These are phyloP conservation scores for Salvia sclarea DNA, from an alignment of 305 asterid genomes.

Conservation along the genomic window DNA sequence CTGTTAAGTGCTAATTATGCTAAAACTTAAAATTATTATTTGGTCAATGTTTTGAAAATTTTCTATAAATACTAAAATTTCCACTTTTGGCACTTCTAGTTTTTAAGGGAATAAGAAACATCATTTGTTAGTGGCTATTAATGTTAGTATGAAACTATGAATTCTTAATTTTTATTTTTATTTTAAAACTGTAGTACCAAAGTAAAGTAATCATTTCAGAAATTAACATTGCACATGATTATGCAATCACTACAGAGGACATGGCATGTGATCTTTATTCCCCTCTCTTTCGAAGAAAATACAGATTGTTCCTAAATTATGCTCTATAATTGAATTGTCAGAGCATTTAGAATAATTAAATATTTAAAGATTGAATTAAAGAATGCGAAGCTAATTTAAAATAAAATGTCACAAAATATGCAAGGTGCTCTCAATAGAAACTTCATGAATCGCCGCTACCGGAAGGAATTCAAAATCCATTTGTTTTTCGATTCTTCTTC, in stretches of 20 bases:
- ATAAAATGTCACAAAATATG: not conserved
- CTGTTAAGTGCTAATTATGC: too few relatives aligned
- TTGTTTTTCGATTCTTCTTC: too few relatives aligned
- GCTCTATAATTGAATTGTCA: not conserved
- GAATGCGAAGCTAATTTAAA: not conserved
- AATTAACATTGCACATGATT: slow-evolving; percentile 14
- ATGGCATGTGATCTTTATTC: slow-evolving; percentile 17
- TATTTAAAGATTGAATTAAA: not conserved
- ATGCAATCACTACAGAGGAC: slow-evolving; percentile 6
- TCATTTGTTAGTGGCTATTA: not conserved
- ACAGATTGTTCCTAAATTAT: not conserved
- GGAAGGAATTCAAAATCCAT: too few relatives aligned
- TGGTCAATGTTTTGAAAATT: not conserved
- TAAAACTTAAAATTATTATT: too few relatives aligned
- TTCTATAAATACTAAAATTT: too few relatives aligned
- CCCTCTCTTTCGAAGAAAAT: not conserved
- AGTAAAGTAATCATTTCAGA: not conserved
- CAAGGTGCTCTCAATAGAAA: not conserved
- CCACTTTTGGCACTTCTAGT: too few relatives aligned
- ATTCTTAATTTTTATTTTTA: too few relatives aligned
- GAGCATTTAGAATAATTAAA: not conserved
- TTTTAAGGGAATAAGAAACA: not conserved
- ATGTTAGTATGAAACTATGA: not conserved
- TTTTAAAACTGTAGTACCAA: not conserved
- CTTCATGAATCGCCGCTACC: too few relatives aligned